Evolutionary conservation across 1,284 basidiomycete genomes (phyloP), one percentile per base, ranked within the genome.

Genomic region (Vanrija sp.): DNA sequence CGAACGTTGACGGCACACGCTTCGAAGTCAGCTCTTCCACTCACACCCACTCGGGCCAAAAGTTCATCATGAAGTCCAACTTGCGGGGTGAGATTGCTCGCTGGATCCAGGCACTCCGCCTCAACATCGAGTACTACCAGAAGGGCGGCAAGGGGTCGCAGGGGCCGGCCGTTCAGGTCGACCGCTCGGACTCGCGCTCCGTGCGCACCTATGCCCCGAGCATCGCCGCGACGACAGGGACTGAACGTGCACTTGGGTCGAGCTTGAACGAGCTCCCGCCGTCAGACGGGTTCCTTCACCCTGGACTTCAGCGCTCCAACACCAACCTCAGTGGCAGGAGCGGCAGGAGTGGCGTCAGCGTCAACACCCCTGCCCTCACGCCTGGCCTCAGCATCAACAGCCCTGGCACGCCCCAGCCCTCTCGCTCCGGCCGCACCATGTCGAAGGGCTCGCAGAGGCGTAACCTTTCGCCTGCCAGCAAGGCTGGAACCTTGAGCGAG

Each of bases 31-130:
- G 86, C 59, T 88, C 78, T 53, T 72, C 73, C 36, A 14, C 31
- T 14, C 62, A 66, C 8, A 67, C 85, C 4, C 62, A 70, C 5
- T 67, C 69, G 16, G 70, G 69, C 15, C 71, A 71, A 16, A 90
- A 88, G 70, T 90, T 93, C 83, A 96, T 88, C 69, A 81, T 98
- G 71, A 90, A 89, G 61, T 93, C 92, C 0, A 89, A 87, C 55
- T 90, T 94, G 59, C 87, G 88, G 0, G 88, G 88, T 3, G 92
- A 96, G 72, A 89, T 90, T 3, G 82, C 86, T 3, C 81, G 89
- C n/a, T 96, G 92, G 92, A 83, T 82, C 0, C 84, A 88, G 57
- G 86, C 85, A 0, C 81, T 95, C 45, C 76, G 78, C 23, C 83
- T 83, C 66, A 86, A 85, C 62, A 86, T 91, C 56, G 87, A 90